Evolutionary conservation across 2,329 filamentous ascomycete species (phyloP), one percentile per base, ranked within the genome.

Genomic region (Nakataea oryzae): DNA sequence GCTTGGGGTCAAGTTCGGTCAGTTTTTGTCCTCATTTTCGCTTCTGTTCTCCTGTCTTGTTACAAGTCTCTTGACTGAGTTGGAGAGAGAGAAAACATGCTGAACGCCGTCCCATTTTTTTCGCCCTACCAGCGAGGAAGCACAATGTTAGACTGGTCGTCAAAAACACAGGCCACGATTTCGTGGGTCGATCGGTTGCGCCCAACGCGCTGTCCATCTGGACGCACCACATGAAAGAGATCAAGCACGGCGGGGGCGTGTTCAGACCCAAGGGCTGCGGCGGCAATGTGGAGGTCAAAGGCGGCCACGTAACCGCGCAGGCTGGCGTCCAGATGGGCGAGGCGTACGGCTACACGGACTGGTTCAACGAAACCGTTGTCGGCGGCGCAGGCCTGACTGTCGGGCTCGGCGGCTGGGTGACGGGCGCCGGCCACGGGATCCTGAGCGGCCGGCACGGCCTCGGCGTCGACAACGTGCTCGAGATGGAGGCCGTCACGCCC

Each of bases 381-480:
- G 81, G 79, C 0, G 84, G 84, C 1, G 76, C 77, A 1, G 78
- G 77, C 58, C 77, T 77, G 54, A 79, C 79, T 0, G 85, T 88
- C 1, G 80, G 82, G 0, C 74, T 84, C 0, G 84, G 83, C 11
- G 86, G 85, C 0, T 88, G 84, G 61, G 73, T 80, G 2, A 82
- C 83, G 21, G 84, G 84, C 0, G 85, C 82, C 3, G 86, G 86
- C 0, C 85, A 88, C 68, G 79, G 76, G 0, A 68, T 81, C 0
- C 71, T 87, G 0, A 72, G 74, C 0, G 78, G 81, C 0, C 75
- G 72, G 1, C 81, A 81, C 64, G 86, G 86, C 0, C 70, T 89
- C 14, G 86, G 73, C 1, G 82, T 80, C 1, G 86, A 88, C 65
- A 80, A 87, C 56, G 80, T 84, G 1, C 70, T 88, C 8, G 76